Evolutionary conservation across 257 asterid species (phyloP).

Genomic region (Solanum piurae): DNA sequence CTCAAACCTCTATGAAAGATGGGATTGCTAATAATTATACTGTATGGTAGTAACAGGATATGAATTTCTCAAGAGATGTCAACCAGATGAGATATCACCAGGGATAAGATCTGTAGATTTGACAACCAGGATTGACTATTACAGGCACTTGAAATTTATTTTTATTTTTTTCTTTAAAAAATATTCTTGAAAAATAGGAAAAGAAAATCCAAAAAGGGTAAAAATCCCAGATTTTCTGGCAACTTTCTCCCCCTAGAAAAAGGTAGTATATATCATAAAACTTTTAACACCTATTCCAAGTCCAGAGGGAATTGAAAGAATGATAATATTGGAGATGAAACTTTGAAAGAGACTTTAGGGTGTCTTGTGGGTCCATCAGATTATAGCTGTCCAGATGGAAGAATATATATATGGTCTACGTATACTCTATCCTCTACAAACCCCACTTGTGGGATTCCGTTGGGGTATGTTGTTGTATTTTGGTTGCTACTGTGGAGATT

Average conservation of each 20-base stretch:
- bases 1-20: not conserved
- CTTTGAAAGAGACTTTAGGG: conserved; percentile 30
- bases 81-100: conserved; percentile 45
- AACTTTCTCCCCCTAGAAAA: conserved; percentile 6
- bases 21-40: conserved; percentile 12
- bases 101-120: conserved; percentile 65
- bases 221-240: conserved; percentile 56
- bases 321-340: conserved; percentile 7
- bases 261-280: not conserved
- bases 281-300: not conserved
- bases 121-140: conserved; percentile 37
- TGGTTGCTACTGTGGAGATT: conserved; percentile 17
- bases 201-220: not conserved
- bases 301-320: conserved; percentile 7
- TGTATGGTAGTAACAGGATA: conserved; percentile 44
- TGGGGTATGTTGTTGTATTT: too few relatives aligned
- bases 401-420: not conserved
- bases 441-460: accelerated
- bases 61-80: conserved; percentile 53
- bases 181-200: not conserved
- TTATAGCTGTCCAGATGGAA: not conserved
- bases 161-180: not conserved
- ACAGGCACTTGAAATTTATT: conserved; percentile 13
- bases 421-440: not conserved
- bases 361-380: conserved; percentile 18